These are phyloP conservation scores for Botryotinia calthae DNA, from an alignment of 2,329 filamentous ascomycete species.

Conservation along the genomic window DNA sequence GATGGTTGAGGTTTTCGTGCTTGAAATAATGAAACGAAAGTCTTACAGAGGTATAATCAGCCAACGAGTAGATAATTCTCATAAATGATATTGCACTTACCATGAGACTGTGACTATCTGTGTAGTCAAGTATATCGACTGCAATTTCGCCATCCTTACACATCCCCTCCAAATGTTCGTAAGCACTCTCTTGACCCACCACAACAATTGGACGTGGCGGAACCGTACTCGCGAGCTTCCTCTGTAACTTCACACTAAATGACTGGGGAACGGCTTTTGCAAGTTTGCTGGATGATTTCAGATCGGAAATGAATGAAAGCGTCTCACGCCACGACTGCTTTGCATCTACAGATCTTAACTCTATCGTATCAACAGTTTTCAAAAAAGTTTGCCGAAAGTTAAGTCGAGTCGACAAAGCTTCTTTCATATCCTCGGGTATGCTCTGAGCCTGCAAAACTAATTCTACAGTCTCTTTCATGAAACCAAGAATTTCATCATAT, in stretches of 20 bases:
- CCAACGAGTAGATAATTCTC: background rate
- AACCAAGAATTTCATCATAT: slow-evolving; percentile 40
- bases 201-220: slow-evolving; percentile 88
- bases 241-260: slow-evolving; percentile 87
- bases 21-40: slow-evolving; percentile 71
- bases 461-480: slow-evolving; percentile 38
- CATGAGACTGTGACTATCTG: slow-evolving; percentile 66
- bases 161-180: slow-evolving; percentile 65
- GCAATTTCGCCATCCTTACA: slow-evolving; percentile 70
- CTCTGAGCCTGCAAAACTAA: slow-evolving; percentile 28
- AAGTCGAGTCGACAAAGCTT: slow-evolving; percentile 64
- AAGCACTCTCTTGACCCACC: slow-evolving; percentile 68
- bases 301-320: slow-evolving; percentile 47
- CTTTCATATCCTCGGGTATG: slow-evolving; percentile 40
- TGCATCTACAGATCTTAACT: slow-evolving; percentile 47
- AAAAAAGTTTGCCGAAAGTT: slow-evolving; percentile 65
- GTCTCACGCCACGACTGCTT: slow-evolving; percentile 45
- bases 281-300: slow-evolving; percentile 60
- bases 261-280: slow-evolving; percentile 68
- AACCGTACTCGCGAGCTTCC: slow-evolving; percentile 89
- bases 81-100: slow-evolving; percentile 43
- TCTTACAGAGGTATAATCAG: slow-evolving; percentile 45
- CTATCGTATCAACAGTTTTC: slow-evolving; percentile 47
- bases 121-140: slow-evolving; percentile 64
- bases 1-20: slow-evolving; percentile 78